A percentile compares a stretch with the other conserved stretches of the same genome.
Conservation (phyloP, 2,329 filamentous ascomycete genomes). For the Triangularia setosa region DNA sequence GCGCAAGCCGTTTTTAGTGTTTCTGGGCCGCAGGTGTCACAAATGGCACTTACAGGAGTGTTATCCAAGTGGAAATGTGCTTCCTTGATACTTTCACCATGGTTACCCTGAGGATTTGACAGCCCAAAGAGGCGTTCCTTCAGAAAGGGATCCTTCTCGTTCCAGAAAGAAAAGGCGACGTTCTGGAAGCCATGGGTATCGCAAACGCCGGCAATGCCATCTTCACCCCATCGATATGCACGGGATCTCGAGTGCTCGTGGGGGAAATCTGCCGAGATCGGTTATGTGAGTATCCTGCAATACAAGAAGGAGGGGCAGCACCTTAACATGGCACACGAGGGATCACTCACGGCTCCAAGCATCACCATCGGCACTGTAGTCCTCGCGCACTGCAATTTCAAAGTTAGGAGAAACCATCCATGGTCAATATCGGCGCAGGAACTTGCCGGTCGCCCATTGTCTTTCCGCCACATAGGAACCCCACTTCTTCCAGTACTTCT, state of each 20-base stretch:
- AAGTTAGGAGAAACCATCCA: not conserved
- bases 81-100: constrained; percentile 96
- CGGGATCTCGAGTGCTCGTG: constrained; percentile 88
- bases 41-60: constrained; percentile 59
- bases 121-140: constrained; percentile 94
- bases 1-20: constrained; percentile 21
- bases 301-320: not conserved
- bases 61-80: constrained; percentile 96
- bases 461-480: constrained; percentile 89
- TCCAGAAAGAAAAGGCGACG: constrained; percentile 96
- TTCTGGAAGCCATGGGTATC: constrained; percentile 90
- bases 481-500: constrained; percentile 98
- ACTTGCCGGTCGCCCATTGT: constrained; percentile 87
- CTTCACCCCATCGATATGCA: constrained; percentile 92
- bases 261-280: constrained; percentile 66
- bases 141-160: constrained; percentile 89
- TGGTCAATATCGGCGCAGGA: not conserved
- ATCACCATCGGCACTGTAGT: constrained; percentile 85
- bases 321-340: not conserved
- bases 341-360: constrained; percentile 82
- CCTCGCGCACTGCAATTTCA: constrained; percentile 68
- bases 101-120: constrained; percentile 94
- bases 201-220: constrained; percentile 90
- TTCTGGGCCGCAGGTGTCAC: not conserved
- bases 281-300: constrained; percentile 16